These are phyloP conservation scores for Casuarina cunninghamiana DNA, from an alignment of 306 rosid species.

Conservation along the genomic window DNA sequence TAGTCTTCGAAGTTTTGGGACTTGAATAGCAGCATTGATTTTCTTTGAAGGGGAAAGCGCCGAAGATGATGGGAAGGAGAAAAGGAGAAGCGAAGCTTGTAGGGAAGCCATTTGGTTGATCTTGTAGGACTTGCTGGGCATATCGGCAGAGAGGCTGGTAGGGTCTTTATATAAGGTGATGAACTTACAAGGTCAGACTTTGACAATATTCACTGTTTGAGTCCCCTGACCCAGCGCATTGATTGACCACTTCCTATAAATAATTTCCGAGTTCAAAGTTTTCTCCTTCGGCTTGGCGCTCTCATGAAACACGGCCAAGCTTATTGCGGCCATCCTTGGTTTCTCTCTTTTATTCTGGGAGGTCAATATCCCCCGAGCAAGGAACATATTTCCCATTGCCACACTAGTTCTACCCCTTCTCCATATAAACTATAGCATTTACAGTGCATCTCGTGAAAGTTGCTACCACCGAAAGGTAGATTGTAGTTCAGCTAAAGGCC, in stretches of 20 bases:
- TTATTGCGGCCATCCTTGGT: not conserved
- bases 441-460: not conserved
- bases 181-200: too few relatives aligned
- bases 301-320: not conserved
- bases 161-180: too few relatives aligned
- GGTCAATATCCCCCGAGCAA: not conserved
- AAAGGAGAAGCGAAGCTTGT: not conserved
- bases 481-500: too few relatives aligned
- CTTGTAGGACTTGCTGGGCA: not conserved
- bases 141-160: too few relatives aligned
- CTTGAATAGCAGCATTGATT: conserved; percentile 33
- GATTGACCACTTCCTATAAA: too few relatives aligned
- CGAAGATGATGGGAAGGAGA: conserved; percentile 16
- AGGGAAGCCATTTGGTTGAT: not conserved
- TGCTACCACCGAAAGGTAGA: too few relatives aligned
- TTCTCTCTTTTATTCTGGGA: not conserved
- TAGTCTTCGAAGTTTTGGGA: conserved; percentile 32
- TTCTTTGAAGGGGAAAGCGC: conserved; percentile 29
- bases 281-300: not conserved
- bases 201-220: too few relatives aligned
- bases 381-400: not conserved
- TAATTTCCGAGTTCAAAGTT: not conserved
- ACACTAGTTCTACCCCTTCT: not conserved
- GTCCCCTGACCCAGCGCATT: too few relatives aligned
- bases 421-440: not conserved